phyloP scores from a whole-genome alignment of 164 flowering plant species.

The Santalum album region DNA sequence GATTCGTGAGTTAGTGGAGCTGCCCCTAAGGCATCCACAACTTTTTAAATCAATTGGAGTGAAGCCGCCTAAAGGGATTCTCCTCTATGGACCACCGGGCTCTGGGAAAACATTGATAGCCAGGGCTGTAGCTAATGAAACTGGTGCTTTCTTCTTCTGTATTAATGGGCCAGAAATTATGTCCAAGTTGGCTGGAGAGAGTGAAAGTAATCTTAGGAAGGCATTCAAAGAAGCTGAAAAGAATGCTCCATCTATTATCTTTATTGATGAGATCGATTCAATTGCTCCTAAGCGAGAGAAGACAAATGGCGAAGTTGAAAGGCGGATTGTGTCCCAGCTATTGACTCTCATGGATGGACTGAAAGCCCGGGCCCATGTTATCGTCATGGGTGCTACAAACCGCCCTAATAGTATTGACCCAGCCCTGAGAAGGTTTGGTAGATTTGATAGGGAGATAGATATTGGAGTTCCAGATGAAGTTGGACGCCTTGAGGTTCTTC shows the following conservation, averaged over 20 bases:
- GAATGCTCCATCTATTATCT: constrained; percentile 18
- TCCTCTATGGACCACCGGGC: constrained; percentile 21
- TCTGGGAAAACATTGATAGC: constrained; percentile 19
- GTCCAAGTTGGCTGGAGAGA: constrained; percentile 20
- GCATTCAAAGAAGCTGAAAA: constrained; percentile 25
- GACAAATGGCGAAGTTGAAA: constrained; percentile 19
- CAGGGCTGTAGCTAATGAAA: constrained; percentile 19
- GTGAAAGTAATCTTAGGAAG: constrained; percentile 23
- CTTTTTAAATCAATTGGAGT: constrained; percentile 18
- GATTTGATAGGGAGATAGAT: constrained; percentile 14
- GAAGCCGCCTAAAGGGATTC: constrained; percentile 19
- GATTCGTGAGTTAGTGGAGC: constrained; percentile 19
- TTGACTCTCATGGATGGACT: constrained; percentile 21
- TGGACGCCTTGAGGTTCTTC: constrained; percentile 22
- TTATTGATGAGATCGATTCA: constrained; percentile 17
- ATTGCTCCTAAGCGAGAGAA: constrained; percentile 19
- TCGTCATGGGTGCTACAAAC: constrained; percentile 21
- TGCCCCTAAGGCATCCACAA: constrained; percentile 18
- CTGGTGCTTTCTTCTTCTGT: constrained; percentile 20
- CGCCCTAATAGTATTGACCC: constrained; percentile 22
- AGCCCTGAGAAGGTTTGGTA: constrained; percentile 21
- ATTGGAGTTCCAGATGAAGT: constrained; percentile 19
- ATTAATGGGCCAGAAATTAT: constrained; percentile 14
- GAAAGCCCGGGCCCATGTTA: constrained; percentile 20
- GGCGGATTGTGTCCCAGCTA: constrained; percentile 20